Conservation (phyloP, 1,139 yeast genomes). For the Geotrichum phurueaensis region DNA sequence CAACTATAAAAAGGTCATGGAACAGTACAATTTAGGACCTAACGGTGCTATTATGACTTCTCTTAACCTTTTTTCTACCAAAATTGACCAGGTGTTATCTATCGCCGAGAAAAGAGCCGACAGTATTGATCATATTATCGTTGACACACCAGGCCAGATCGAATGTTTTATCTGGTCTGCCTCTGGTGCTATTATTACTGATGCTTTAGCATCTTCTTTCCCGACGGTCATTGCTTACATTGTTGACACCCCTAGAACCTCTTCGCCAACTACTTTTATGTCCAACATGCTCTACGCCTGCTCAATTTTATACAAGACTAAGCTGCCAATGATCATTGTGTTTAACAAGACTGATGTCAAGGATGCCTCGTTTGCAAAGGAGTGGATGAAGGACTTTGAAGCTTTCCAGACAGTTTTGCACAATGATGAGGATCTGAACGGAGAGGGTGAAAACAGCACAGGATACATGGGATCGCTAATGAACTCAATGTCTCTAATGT, state of each 20-base stretch:
- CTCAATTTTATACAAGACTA: constrained; percentile 90
- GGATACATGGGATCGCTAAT: constrained; percentile 94
- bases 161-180: constrained; percentile 93
- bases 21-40: constrained; percentile 83
- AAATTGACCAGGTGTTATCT: constrained; percentile 88
- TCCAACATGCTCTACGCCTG: constrained; percentile 98
- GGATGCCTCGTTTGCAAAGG: constrained; percentile 79
- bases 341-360: constrained; percentile 92
- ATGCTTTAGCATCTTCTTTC: constrained; percentile 90
- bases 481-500: constrained; percentile 90
- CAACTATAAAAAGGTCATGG: constrained; percentile 94
- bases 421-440: constrained; percentile 53
- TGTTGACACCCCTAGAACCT: constrained; percentile 91
- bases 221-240: constrained; percentile 95
- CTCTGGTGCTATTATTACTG: constrained; percentile 92
- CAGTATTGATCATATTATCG: constrained; percentile 57
- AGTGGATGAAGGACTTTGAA: constrained; percentile 98
- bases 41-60: constrained; percentile 98
- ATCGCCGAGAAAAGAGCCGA: constrained; percentile 77
- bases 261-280: constrained; percentile 94
- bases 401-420: constrained; percentile 74
- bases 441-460: constrained; percentile 63
- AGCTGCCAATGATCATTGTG: constrained; percentile 93
- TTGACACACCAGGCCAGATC: constrained; percentile 98
- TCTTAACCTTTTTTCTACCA: constrained; percentile 83